These are phyloP conservation scores for Paraphaeosphaeria sporulosa DNA, from an alignment of 2,329 filamentous ascomycete species.

Conservation along the genomic window DNA sequence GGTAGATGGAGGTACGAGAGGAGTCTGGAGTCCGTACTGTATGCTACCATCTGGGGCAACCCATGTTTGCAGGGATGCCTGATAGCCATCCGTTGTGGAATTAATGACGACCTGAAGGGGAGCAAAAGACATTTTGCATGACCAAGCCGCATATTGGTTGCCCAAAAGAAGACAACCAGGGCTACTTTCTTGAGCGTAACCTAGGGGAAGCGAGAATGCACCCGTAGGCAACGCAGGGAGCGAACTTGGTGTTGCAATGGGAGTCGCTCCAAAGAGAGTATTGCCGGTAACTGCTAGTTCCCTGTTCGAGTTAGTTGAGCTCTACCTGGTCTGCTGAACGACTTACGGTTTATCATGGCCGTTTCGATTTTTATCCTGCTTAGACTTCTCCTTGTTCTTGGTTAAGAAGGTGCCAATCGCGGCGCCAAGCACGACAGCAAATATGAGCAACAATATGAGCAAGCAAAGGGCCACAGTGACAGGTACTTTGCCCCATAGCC, in stretches of 20 bases:
- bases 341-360: constrained; percentile 42
- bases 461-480: constrained; percentile 59
- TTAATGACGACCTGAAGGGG: constrained; percentile 41
- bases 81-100: constrained; percentile 21
- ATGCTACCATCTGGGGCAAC: constrained; percentile 51
- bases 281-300: constrained; percentile 56
- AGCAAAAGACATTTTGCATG: constrained; percentile 53
- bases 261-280: constrained; percentile 59
- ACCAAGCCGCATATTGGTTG: constrained; percentile 59
- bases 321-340: background rate
- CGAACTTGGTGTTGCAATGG: constrained; percentile 55
- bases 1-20: constrained; percentile 56
- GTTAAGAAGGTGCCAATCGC: constrained; percentile 63
- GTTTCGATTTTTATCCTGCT: constrained; percentile 23
- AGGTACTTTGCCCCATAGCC: constrained; percentile 58
- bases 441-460: constrained; percentile 55
- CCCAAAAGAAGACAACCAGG: constrained; percentile 58
- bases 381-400: constrained; percentile 41
- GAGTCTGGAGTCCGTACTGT: constrained; percentile 69
- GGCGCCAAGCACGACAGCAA: constrained; percentile 60
- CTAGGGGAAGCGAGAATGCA: constrained; percentile 57
- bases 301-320: constrained; percentile 31
- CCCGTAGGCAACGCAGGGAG: constrained; percentile 60
- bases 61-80: constrained; percentile 32
- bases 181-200: constrained; percentile 55